phyloP scores from a whole-genome alignment of 2,329 filamentous ascomycete genomes.

The Pseudogymnoascus sp. region DNA sequence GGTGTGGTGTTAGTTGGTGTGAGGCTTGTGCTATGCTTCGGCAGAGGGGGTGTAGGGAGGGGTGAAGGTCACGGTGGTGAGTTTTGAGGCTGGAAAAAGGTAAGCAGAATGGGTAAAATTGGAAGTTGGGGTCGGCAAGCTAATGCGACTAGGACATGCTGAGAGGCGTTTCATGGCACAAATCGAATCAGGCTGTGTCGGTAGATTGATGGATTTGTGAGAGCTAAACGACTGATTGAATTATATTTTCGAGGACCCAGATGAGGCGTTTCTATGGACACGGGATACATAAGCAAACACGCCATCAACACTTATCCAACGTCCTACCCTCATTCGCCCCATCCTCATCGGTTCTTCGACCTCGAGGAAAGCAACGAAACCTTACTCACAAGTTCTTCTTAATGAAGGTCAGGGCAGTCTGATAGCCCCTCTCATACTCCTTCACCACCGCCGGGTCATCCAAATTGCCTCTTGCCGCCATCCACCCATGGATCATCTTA shows the following conservation, averaged over 20 bases:
- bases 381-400: constrained; percentile 31
- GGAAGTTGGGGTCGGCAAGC: constrained; percentile 24
- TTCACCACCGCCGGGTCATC: constrained; percentile 35
- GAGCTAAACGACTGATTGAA: background rate
- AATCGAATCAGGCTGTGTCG: background rate
- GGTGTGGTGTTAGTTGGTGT: background rate
- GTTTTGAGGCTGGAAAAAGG: background rate
- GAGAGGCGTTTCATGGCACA: background rate
- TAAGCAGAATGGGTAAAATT: background rate
- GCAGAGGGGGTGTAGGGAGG: background rate
- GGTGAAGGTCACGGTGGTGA: background rate
- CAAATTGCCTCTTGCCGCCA: constrained; percentile 44
- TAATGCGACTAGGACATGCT: background rate
- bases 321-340: background rate
- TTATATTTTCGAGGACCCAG: constrained; percentile 1
- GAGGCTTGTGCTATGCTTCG: background rate
- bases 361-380: constrained; percentile 11
- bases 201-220: background rate
- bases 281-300: background rate
- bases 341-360: background rate
- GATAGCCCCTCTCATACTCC: constrained; percentile 42
- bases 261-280: background rate
- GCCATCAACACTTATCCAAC: background rate
- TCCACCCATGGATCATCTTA: constrained; percentile 49
- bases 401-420: constrained; percentile 36